Evolutionary conservation across 1,284 basidiomycete species (phyloP).

Genomic region (Leccinum subrobustum): DNA sequence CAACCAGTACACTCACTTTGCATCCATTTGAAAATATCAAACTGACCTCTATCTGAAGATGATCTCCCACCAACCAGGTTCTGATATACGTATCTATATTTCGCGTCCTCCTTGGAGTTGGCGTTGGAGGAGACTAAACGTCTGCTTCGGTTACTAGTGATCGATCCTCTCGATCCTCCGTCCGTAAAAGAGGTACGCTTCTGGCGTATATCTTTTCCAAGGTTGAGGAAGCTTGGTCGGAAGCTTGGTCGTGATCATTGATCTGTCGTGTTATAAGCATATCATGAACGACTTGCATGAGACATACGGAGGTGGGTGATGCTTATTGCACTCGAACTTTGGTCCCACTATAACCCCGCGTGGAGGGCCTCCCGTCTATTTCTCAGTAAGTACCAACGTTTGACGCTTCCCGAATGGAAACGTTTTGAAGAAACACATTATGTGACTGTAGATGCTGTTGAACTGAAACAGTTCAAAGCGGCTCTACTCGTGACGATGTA

Average conservation of each 20-base stretch:
- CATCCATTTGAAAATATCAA: background rate
- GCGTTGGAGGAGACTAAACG: slow-evolving; percentile 85
- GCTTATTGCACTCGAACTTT: background rate
- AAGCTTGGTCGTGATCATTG: slow-evolving; percentile 65
- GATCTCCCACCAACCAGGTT: no score
- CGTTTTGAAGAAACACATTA: slow-evolving; percentile 50
- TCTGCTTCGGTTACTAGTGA: slow-evolving; percentile 69
- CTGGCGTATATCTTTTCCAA: slow-evolving; percentile 74
- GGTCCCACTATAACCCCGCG: background rate
- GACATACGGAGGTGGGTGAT: slow-evolving; percentile 55
- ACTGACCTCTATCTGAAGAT: background rate
- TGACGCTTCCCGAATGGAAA: slow-evolving; percentile 70
- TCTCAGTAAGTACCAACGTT: slow-evolving; percentile 64
- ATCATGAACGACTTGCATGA: slow-evolving; percentile 57
- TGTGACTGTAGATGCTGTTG: slow-evolving; percentile 27
- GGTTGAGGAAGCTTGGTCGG: slow-evolving; percentile 74
- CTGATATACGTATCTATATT: no score
- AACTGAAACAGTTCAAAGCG: slow-evolving; percentile 35
- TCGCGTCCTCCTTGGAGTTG: slow-evolving; percentile 35
- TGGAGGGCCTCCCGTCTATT: slow-evolving; percentile 29
- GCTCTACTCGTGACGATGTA: slow-evolving; percentile 4
- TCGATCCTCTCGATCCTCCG: slow-evolving; percentile 62
- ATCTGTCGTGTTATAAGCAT: slow-evolving; percentile 66
- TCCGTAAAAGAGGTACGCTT: slow-evolving; percentile 72
- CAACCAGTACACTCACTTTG: slow-evolving; percentile 38